Base-by-base conservation (phyloP, 176 grass and related monocot species). In the Bonia amplexicaulis region DNA sequence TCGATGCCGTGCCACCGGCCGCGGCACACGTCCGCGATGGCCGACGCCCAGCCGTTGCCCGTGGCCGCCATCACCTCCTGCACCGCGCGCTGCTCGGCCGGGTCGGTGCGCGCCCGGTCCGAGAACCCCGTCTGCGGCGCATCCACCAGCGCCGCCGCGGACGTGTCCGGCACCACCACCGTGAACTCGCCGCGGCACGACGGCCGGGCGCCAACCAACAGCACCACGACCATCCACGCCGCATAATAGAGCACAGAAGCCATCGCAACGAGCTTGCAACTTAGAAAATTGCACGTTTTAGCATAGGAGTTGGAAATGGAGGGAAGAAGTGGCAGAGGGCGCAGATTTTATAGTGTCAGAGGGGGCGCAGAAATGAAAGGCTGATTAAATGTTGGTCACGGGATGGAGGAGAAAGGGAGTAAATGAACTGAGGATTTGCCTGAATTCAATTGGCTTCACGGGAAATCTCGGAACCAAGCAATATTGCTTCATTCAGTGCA, bases 1-100 rank as follows among this genome's bases (percentile, higher is more conserved):
- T 96, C 91, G 78, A 99, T 99, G 81, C 96, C 96, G 86, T 99
- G 96, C 96, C 96, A 99, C 52, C 96, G 83, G 77, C 90, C 91
- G 17, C 84, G 91, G 87, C 96, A 99, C 63, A 99, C 96, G 87
- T 99, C 93, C 1, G 85, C 78, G 78, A 97, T 86, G 51, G 74
- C 78, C 20, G 90, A 80, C 46, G 87, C 90, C 95, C 95, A 94
- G 29, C 77, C 88, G 57, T 97, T 97, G 54, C 95, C 95, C 52
- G 90, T 97, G 6, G 92, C 88, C 77, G 67, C 86, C 95, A 97
- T 97, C 59, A 94, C 66, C 64, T 87, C 90, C 82, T 90, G 88
- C 84, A 94, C 95, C 3, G 95, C 95, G 20, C 82, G 85, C 78
- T 94, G 95, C 87, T 97, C 95, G 12, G 53, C 55, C 12, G 89